Evolutionary conservation across 345 rosid genomes (phyloP).

Genomic region (Salix dunnii): DNA sequence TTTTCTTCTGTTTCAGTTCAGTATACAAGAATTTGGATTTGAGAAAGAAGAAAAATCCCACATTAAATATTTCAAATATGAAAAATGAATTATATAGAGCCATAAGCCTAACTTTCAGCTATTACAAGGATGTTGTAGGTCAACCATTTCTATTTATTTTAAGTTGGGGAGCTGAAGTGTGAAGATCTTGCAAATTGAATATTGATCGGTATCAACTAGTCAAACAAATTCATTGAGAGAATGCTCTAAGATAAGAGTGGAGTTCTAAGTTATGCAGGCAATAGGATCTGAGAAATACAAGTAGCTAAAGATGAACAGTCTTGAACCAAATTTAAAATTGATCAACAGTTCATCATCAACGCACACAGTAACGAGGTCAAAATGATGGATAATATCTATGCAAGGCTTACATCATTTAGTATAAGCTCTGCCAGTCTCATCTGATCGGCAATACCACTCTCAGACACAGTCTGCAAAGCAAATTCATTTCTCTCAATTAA

Average conservation of each 20-base stretch:
- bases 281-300: not conserved
- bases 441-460: slow-evolving; percentile 91
- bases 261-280: not conserved
- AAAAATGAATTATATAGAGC: not conserved
- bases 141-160: not conserved
- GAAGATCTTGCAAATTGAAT: not conserved
- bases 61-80: not conserved
- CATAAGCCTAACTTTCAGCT: not conserved
- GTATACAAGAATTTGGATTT: not conserved
- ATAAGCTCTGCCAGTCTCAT: slow-evolving; percentile 74
- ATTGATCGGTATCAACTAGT: not conserved
- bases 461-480: slow-evolving; percentile 66
- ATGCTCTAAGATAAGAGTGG: not conserved
- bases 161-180: not conserved
- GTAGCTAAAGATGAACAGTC: not conserved
- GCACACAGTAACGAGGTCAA: not conserved
- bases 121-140: not conserved
- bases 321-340: not conserved
- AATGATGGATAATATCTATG: not conserved
- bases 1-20: not conserved
- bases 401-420: slow-evolving; percentile 67
- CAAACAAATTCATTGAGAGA: not conserved
- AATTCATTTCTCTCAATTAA: slow-evolving; percentile 2
- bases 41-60: not conserved
- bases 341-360: not conserved